Conservation (phyloP, 176 grass and related monocot species). For the Oryza punctata region DNA sequence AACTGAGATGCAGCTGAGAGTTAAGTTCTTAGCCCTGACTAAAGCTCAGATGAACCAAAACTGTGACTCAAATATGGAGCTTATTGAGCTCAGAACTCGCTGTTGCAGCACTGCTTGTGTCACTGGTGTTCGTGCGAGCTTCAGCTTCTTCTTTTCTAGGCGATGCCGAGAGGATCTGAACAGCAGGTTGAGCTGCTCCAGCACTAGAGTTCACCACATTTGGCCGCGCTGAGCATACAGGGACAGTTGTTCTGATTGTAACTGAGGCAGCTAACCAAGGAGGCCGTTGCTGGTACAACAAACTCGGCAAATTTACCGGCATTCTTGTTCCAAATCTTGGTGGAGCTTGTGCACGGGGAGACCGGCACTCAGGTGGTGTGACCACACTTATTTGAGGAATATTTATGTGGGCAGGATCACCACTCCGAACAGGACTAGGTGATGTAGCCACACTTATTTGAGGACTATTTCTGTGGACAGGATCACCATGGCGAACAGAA, state of each 20-base stretch:
- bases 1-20: slow-evolving; percentile 32
- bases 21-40: slow-evolving; percentile 22
- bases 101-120: not conserved
- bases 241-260: slow-evolving; percentile 50
- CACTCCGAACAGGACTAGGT: slow-evolving; percentile 5
- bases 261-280: slow-evolving; percentile 56
- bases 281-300: slow-evolving; percentile 34
- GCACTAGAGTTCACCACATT: slow-evolving; percentile 10
- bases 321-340: slow-evolving; percentile 3
- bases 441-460: not conserved
- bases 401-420: slow-evolving; percentile 9
- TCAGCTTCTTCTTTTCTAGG: slow-evolving; percentile 34
- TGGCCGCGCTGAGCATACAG: slow-evolving; percentile 61
- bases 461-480: slow-evolving; percentile 25
- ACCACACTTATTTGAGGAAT: slow-evolving; percentile 12
- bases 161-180: slow-evolving; percentile 7
- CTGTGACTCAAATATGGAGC: slow-evolving; percentile 47
- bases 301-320: not conserved
- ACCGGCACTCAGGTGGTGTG: slow-evolving; percentile 14
- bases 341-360: slow-evolving; percentile 2
- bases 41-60: slow-evolving; percentile 39
- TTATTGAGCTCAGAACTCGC: slow-evolving; percentile 38
- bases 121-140: not conserved
- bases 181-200: slow-evolving; percentile 19
- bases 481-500: slow-evolving; percentile 15